Evolutionary conservation across 106 monocot species (phyloP).

Genomic region (Dendrobium nobile): DNA sequence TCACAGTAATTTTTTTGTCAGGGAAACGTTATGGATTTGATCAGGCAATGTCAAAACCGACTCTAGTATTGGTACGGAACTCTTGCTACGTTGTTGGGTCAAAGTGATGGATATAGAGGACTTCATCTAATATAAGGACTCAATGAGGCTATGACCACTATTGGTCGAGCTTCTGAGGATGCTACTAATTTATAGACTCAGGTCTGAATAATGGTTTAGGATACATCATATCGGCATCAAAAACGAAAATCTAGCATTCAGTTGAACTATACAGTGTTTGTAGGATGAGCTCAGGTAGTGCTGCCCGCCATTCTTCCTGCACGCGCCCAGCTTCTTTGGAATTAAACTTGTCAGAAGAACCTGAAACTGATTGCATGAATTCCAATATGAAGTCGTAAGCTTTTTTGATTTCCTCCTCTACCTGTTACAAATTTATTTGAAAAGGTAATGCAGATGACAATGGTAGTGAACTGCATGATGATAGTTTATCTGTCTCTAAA

Average conservation of each 20-base stretch:
- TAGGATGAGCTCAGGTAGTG: slow-evolving; percentile 30
- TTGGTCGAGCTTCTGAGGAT: slow-evolving; percentile 27
- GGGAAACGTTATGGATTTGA: slow-evolving; percentile 87
- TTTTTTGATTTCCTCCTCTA: slow-evolving; percentile 72
- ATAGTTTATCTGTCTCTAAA: slow-evolving; percentile 23
- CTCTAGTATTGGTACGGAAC: slow-evolving; percentile 85
- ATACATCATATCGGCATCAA: slow-evolving; percentile 20
- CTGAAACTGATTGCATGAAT: slow-evolving; percentile 29
- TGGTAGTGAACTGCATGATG: slow-evolving; percentile 20
- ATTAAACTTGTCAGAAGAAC: slow-evolving; percentile 25
- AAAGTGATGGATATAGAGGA: slow-evolving; percentile 97
- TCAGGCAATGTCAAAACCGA: slow-evolving; percentile 80
- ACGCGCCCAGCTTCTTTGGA: slow-evolving; percentile 15
- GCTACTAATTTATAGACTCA: slow-evolving; percentile 13
- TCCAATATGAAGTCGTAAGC: slow-evolving; percentile 32
- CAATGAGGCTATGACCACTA: slow-evolving; percentile 26
- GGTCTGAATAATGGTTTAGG: slow-evolving; percentile 22
- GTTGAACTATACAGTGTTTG: slow-evolving; percentile 31
- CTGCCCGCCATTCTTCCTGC: slow-evolving; percentile 35
- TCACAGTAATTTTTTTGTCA: slow-evolving; percentile 15
- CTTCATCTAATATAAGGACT: slow-evolving; percentile 45
- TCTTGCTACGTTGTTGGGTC: slow-evolving; percentile 95
- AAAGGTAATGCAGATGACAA: slow-evolving; percentile 26
- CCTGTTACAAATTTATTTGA: slow-evolving; percentile 84
- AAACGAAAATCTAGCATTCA: slow-evolving; percentile 49